Conservation (phyloP, 495 filamentous ascomycete species). For the Penicillium verhagenii region DNA sequence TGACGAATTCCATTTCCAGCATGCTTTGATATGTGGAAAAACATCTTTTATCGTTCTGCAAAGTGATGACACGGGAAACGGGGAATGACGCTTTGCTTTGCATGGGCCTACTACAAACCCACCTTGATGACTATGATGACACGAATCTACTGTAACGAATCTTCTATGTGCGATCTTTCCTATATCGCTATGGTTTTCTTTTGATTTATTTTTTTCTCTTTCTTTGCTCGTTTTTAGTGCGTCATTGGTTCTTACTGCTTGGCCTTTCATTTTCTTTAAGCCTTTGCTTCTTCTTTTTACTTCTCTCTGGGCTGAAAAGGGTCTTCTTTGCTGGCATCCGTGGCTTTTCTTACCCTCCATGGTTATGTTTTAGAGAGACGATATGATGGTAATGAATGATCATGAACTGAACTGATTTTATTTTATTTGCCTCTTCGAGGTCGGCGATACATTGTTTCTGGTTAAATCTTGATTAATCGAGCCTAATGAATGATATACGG, state of each 20-base stretch:
- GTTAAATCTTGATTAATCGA: background rate
- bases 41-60: constrained; percentile 9
- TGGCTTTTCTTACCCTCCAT: constrained; percentile 12
- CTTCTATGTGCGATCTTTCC: constrained; percentile 23
- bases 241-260: constrained; percentile 3
- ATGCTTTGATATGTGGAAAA: no score
- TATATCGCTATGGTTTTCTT: constrained; percentile 14
- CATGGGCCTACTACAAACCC: constrained; percentile 17
- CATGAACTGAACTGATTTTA: constrained; percentile 20
- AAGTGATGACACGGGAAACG: constrained; percentile 7
- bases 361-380: constrained; percentile 32
- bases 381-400: constrained; percentile 36
- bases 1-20: no score
- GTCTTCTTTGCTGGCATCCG: constrained; percentile 21
- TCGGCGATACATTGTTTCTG: background rate
- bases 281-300: no score
- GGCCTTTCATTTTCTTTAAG: constrained; percentile 11
- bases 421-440: background rate
- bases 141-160: constrained; percentile 48
- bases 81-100: constrained; percentile 11
- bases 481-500: background rate
- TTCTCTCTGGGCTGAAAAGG: constrained; percentile 14
- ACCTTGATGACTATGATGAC: constrained; percentile 47
- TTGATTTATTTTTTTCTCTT: constrained; percentile 12
- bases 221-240: background rate